Base-by-base conservation (phyloP, 495 filamentous ascomycete species). In the Aspergillus saccharolyticus region DNA sequence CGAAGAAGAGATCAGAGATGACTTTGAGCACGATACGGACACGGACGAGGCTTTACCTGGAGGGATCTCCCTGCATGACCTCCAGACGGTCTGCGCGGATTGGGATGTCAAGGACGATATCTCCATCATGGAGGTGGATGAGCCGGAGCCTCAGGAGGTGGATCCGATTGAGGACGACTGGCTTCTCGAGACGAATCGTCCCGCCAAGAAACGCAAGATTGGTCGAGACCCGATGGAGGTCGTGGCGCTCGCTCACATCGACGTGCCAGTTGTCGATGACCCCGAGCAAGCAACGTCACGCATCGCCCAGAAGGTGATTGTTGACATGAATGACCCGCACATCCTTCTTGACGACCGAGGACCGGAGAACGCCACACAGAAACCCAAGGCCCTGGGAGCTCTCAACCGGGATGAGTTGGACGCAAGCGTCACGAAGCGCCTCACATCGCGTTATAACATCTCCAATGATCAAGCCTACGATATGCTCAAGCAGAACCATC, bases 391-490 rank as follows among this genome's bases (percentile, higher is more conserved):
- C 28, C 53, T 69, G 21, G 67, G 66, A 17, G 63, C 62, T 48
- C 62, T 70, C 42, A 64, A 65, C 16, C 61, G 72, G 33, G 70
- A 76, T n/a, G 68, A 76, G 33, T 61, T 78, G 47, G 74, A 78
- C 53, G 54, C 56, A 8, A 74, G 70, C 50, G 51, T 72, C 25
- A 70, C 76, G 43, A 70, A 71, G 43, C 70, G 72, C 49, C 72
- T 95, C n/a, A 83, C 78, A 22, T 80, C 85, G 59, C 82, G 91
- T 20, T 97, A 96, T 79, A 97, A 97, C 69, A 88, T 96, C 50
- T 96, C 93, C 24, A 96, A 96, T 57, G 94, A 99, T 64, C 86
- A 90, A 46, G 92, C 91, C 1, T 99, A 99, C 67, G 90, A 96
- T 62, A 85, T 89, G 52, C 81, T 99, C 44, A 97, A 99, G 72